Evolutionary conservation across 805 yeast genomes (phyloP), one percentile per base, ranked within the genome.

Genomic region (Yarrowia phangngaensis): DNA sequence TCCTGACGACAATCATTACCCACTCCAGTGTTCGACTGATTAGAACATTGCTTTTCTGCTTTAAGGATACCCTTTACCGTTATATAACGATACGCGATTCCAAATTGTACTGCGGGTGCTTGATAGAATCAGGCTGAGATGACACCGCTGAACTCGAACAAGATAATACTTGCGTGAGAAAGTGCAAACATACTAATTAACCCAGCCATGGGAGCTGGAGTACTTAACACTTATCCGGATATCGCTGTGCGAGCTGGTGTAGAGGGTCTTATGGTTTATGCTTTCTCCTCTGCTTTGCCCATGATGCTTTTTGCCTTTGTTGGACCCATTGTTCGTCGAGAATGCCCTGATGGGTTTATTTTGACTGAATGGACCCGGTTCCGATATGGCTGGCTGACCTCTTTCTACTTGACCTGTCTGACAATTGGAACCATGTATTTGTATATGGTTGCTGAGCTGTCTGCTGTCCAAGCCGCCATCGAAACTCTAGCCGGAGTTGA

Each of bases 281-380:
- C 87, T 1, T 55, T 86, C 8, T 68, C 82, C 13, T 92, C 95
- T 27, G 82, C 95, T 1, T 64, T 89, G 40, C 97, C 97, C 3
- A 81, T 89, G 66, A 71, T 84, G 53, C 65, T 85, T 12, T 89
- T 89, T 70, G 85, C 92, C 1, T 74, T 75, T 48, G 66, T 84
- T 52, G 96, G 96, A 0, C 96, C 97, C 1, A 61, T 79, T 8
- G 80, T 89, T 52, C 72, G 95, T 55, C 74, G 70, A 52, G 74
- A 75, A 56, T 84, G 95, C 57, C 97, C 97, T 0, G 78, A 84
- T 7, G 97, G 96, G 2, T 89, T 89, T 63, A 87, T 89, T 20
- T 68, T 89, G 56, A 87, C 95, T 4, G 95, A 89, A 62, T 89
- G 97, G 97, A 90, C 86, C n/a, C 76, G 85, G 60, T 77, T 76